Conservation (phyloP, 192 early-diverging fungal genomes). For the Coemansia sp. region DNA sequence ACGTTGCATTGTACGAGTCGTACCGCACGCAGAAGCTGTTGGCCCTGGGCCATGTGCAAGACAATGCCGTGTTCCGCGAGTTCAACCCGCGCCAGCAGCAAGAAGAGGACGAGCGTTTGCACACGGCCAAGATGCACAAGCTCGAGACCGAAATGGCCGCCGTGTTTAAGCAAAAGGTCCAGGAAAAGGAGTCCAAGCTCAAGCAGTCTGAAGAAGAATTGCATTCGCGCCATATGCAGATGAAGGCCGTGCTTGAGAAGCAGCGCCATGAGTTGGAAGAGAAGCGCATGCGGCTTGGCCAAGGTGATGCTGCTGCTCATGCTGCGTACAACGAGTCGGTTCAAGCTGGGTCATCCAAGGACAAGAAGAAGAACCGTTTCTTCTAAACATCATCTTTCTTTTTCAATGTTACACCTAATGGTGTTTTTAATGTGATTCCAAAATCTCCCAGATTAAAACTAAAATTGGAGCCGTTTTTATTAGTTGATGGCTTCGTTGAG, state of each 20-base stretch:
- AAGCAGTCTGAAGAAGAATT: conserved; percentile 95
- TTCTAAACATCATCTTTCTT: conserved; percentile 14
- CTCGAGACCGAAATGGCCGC: conserved; percentile 98
- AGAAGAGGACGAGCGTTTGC: conserved; percentile 87
- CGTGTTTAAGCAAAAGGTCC: conserved; percentile 97
- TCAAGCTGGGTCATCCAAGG: conserved; percentile 21
- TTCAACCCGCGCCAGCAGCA: conserved; percentile 73
- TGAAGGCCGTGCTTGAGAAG: conserved; percentile 94
- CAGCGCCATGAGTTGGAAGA: conserved; percentile 92
- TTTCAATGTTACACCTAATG: not conserved
- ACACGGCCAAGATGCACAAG: conserved; percentile 91
- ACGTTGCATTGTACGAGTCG: conserved; percentile 83
- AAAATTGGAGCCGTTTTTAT: no score
- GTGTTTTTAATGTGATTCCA: no score
- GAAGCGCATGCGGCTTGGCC: conserved; percentile 77
- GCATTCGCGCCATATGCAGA: conserved; percentile 91
- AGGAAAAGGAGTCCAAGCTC: conserved; percentile 96
- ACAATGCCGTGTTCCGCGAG: conserved; percentile 73
- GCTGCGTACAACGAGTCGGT: conserved; percentile 14
- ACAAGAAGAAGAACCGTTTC: conserved; percentile 53
- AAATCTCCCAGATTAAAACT: no score
- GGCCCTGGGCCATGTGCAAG: conserved; percentile 78
- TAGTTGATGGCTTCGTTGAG: no score
- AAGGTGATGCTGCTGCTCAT: not conserved
- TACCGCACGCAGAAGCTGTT: conserved; percentile 93